Conservation (phyloP, 495 filamentous ascomycete genomes). For the Clohesyomyces aquaticus region DNA sequence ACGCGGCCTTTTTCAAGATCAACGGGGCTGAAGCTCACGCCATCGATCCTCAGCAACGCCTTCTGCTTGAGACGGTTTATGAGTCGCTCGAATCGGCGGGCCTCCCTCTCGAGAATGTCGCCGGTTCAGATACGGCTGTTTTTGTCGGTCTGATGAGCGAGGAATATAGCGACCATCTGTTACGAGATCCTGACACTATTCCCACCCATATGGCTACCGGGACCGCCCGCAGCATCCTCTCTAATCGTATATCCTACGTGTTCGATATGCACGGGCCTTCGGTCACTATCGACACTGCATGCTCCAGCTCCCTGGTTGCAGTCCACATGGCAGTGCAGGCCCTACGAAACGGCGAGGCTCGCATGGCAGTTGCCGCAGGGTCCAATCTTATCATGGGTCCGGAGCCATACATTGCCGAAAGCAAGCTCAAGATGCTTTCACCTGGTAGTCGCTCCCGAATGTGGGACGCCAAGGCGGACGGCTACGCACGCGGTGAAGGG, state of each 20-base stretch:
- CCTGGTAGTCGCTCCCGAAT: conserved; percentile 34
- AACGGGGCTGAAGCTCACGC: conserved; percentile 14
- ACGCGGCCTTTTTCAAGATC: conserved; percentile 16
- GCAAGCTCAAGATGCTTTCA: conserved; percentile 24
- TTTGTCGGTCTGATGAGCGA: conserved; percentile 13
- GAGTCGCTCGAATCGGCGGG: conserved; percentile 16
- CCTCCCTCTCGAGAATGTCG: neutral
- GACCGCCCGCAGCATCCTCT: neutral
- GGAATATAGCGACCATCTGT: conserved; percentile 9
- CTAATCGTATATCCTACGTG: conserved; percentile 23
- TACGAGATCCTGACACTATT: neutral
- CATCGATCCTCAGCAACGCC: conserved; percentile 24
- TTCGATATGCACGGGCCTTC: conserved; percentile 18
- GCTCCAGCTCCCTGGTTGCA: conserved; percentile 11
- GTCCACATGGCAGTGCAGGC: conserved; percentile 5
- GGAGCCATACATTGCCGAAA: neutral
- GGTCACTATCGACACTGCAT: conserved; percentile 16
- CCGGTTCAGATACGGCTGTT: conserved; percentile 3
- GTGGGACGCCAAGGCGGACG: conserved; percentile 53
- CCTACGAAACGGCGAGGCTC: no score
- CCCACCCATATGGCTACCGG: neutral
- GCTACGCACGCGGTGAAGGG: conserved; percentile 56
- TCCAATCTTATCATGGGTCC: neutral
- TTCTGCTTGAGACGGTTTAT: conserved; percentile 22
- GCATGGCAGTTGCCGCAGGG: no score